These are phyloP conservation scores for Sequoia sempervirens DNA, from an alignment of 75 land plant species.

Conservation along the genomic window DNA sequence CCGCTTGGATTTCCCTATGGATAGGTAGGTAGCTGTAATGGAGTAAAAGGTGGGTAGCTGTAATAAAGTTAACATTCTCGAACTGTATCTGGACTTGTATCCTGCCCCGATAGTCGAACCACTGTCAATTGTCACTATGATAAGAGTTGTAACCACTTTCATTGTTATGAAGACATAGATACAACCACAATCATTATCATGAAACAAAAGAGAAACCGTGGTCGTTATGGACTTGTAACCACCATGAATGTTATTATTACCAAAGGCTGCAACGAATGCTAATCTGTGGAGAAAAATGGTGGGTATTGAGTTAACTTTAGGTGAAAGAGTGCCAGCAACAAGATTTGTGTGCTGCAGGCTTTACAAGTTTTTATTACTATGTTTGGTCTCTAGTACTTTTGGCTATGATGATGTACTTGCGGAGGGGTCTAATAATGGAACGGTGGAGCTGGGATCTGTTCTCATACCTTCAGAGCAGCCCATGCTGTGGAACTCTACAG, in stretches of 20 bases:
- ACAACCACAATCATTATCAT: background rate
- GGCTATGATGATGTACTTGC: background rate
- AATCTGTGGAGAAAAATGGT: background rate
- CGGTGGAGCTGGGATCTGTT: conserved; percentile 2
- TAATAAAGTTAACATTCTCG: background rate
- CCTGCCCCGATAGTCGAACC: background rate
- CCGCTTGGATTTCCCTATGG: background rate
- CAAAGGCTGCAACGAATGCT: background rate
- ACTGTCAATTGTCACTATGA: background rate
- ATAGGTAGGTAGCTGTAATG: too few relatives aligned
- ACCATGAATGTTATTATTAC: background rate
- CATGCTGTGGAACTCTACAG: background rate
- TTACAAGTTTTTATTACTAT: background rate
- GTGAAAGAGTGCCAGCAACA: background rate
- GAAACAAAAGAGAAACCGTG: background rate
- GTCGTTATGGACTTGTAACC: background rate
- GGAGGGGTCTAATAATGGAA: background rate
- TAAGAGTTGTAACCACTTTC: too few relatives aligned
- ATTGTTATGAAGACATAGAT: background rate
- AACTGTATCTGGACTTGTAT: background rate
- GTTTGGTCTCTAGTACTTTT: background rate
- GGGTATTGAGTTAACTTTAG: background rate
- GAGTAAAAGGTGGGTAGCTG: background rate
- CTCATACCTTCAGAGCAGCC: conserved; percentile 3
- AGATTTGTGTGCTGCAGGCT: background rate